Evolutionary conservation across 2,329 filamentous ascomycete species (phyloP), one percentile per base, ranked within the genome.

Genomic region (Aspergillus flavus): DNA sequence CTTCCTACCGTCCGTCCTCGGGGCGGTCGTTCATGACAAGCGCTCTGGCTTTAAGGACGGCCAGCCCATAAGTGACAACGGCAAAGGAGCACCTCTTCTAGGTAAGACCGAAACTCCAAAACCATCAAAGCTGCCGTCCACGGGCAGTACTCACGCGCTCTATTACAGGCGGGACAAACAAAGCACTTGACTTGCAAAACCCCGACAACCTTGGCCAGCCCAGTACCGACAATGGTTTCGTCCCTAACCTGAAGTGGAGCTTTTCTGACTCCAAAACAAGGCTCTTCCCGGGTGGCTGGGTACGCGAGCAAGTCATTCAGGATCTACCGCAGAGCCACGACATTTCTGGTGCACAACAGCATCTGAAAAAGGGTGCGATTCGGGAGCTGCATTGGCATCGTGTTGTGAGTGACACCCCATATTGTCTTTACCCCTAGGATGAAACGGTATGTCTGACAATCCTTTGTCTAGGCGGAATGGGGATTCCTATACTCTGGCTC

Each of bases 221-320:
- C 68, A 79, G 81, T 19, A 90, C 88, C 1, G 89, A 91, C 71
- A 82, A 81, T 55, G 89, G 89, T 19, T 78, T 84, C 12, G 88
- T 91, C 0, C 85, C 86, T 0, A 91, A 91, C 71, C 79, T 90
- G 68, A 91, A 90, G 73, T 86, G 88, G 89, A 85, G 86, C 59
- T 91, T 91, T 76, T 89, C 87, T 0, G 86, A 90, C 73, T 90
- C 87, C 28, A 88, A 86, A 76, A 88, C 86, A 1, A 82, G 82
- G 28, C 80, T 90, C 41, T 80, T 87, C 58, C 84, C 83, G 30
- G 89, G 88, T 1, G 89, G 89, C 2, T 91, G 88, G 88, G 84
- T 86, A 1, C 82, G 88, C 28, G 85, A 89, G 74, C 87, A 90
- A 70, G 86, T 90, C 59, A 83, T 89, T 55, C 85, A 85, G n/a